phyloP scores from a whole-genome alignment of 2,329 filamentous ascomycete genomes.

The Chrysoporthe deuterocubensis region DNA sequence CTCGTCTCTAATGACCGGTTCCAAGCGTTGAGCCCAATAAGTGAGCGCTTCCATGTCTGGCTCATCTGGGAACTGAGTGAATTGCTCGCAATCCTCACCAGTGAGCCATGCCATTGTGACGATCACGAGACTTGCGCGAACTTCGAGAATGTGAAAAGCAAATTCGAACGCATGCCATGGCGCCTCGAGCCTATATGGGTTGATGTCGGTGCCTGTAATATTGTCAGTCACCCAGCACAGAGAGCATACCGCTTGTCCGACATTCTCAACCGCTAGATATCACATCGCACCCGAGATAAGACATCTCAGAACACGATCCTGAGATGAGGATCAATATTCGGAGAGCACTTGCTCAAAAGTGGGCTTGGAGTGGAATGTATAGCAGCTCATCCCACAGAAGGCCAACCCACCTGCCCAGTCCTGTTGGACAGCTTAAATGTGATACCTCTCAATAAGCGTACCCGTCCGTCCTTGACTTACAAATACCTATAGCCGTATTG shows the following conservation, averaged over 20 bases:
- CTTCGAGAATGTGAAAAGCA: constrained; percentile 60
- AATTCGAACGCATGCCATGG: constrained; percentile 56
- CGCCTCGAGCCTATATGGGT: constrained; percentile 57
- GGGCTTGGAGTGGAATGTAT: too few relatives aligned
- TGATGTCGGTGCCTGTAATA: constrained; percentile 59
- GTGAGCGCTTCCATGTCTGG: constrained; percentile 67
- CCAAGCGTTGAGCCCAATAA: constrained; percentile 68
- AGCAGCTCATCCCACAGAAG: too few relatives aligned
- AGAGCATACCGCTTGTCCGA: too few relatives aligned
- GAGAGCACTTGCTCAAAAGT: too few relatives aligned
- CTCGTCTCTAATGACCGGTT: constrained; percentile 54
- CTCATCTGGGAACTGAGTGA: constrained; percentile 45
- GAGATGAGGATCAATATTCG: too few relatives aligned
- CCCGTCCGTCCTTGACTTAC: constrained; percentile 41
- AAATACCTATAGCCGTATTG: constrained; percentile 61
- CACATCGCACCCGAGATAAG: too few relatives aligned
- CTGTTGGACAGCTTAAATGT: too few relatives aligned
- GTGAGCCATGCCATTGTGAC: constrained; percentile 78
- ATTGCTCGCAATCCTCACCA: constrained; percentile 47
- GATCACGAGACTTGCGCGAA: constrained; percentile 65
- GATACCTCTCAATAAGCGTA: too few relatives aligned
- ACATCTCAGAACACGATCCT: too few relatives aligned
- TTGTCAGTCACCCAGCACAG: not conserved
- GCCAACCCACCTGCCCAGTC: too few relatives aligned
- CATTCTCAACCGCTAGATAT: too few relatives aligned